These are phyloP conservation scores for Gloeophyllum trabeum DNA, from an alignment of 768 basidiomycete genomes.

Conservation along the genomic window DNA sequence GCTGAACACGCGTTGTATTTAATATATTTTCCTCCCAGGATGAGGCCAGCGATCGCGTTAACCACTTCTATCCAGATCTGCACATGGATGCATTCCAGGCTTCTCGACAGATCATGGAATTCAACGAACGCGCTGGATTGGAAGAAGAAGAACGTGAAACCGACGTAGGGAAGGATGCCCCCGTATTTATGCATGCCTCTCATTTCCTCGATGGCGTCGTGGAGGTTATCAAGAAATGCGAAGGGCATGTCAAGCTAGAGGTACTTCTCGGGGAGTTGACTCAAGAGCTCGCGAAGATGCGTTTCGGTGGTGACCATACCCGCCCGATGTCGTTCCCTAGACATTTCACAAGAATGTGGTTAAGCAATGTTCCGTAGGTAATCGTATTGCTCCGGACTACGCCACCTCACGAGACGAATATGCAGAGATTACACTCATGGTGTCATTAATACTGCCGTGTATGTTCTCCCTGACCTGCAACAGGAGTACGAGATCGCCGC, in stretches of 20 bases:
- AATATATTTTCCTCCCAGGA: not conserved
- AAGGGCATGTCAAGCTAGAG: constrained; percentile 15
- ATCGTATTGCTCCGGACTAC: not conserved
- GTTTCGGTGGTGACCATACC: constrained; percentile 12
- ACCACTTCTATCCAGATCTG: not conserved
- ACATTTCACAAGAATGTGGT: constrained; percentile 21
- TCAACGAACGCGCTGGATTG: not conserved
- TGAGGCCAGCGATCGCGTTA: not conserved
- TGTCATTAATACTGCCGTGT: constrained; percentile 15
- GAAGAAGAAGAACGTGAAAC: constrained; percentile 1
- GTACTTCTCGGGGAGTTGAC: constrained; percentile 20
- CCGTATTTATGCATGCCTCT: constrained; percentile 5
- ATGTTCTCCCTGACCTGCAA: constrained; percentile 17
- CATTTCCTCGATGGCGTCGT: constrained; percentile 18
- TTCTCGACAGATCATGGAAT: not conserved
- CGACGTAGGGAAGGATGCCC: not conserved
- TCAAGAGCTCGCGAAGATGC: constrained; percentile 18
- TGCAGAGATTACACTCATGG: constrained; percentile 22
- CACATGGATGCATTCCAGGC: not conserved
- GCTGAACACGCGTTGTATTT: not conserved
- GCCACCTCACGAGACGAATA: not conserved
- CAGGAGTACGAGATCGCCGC: constrained; percentile 12
- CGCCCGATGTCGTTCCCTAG: constrained; percentile 18
- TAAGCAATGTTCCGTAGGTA: constrained; percentile 23
- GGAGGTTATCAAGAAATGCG: constrained; percentile 13